Conservation (phyloP, 179 eudicot genomes). For the Beta lomatogona region DNA sequence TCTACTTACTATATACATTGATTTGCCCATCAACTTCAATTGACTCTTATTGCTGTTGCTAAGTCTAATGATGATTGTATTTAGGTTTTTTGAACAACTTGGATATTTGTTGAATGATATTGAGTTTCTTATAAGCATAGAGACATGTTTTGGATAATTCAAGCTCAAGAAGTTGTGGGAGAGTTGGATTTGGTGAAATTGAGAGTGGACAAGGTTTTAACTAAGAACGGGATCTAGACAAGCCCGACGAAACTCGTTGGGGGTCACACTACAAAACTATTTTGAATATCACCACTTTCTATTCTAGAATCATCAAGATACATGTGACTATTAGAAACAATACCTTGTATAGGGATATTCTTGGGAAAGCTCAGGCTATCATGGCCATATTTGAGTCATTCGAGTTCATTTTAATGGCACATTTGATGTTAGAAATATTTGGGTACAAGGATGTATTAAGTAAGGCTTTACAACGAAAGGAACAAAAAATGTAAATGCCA, state of each 20-base stretch:
- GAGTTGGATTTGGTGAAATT: not conserved
- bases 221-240: not conserved
- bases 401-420: not conserved
- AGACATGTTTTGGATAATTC: not conserved
- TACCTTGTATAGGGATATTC: not conserved
- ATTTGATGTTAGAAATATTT: not conserved
- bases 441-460: not conserved
- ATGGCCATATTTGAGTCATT: not conserved
- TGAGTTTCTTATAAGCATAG: constrained; percentile 10
- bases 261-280: constrained; percentile 12
- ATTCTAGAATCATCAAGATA: constrained; percentile 4
- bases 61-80: not conserved
- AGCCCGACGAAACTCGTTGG: not conserved
- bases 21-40: not conserved
- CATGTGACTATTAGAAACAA: not conserved
- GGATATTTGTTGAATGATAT: not conserved
- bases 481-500: not conserved
- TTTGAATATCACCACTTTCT: not conserved
- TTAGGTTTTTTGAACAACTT: not conserved
- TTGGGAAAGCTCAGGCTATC: not conserved
- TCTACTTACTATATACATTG: not conserved
- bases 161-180: not conserved
- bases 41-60: not conserved
- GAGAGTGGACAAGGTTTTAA: constrained; percentile 1
- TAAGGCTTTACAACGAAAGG: not conserved